A percentile compares a stretch with the other conserved stretches of the same genome.
These are phyloP conservation scores for Glaciozyma martinii DNA, from an alignment of 768 basidiomycete genomes.

Conservation along the genomic window DNA sequence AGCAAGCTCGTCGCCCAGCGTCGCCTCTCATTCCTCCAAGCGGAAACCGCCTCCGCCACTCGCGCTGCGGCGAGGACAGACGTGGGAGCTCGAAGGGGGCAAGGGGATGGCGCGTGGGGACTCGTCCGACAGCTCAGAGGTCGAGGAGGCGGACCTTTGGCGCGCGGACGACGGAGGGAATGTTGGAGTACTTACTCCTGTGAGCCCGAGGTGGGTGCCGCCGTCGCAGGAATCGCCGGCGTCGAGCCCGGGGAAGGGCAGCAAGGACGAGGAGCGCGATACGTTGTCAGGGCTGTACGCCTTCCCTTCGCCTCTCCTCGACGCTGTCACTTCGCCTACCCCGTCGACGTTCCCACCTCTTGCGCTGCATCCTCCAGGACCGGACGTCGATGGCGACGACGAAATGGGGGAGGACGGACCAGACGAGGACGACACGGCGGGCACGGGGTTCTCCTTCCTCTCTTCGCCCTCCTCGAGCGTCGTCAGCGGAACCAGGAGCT, in stretches of 20 bases:
- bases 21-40: not conserved
- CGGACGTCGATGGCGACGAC: not conserved
- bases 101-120: not conserved
- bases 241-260: not conserved
- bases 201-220: not conserved
- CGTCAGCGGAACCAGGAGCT: not conserved
- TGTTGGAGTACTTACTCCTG: not conserved
- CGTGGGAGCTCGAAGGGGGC: not conserved
- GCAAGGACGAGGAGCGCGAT: constrained; percentile 7
- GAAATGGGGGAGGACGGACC: not conserved
- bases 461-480: not conserved
- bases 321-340: not conserved
- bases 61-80: constrained; percentile 10
- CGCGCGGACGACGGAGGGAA: not conserved
- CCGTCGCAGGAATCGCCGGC: not conserved
- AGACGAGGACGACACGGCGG: constrained; percentile 7
- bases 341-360: not conserved
- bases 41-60: constrained; percentile 19
- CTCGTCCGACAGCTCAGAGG: not conserved
- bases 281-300: constrained; percentile 7
- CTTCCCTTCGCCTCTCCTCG: constrained; percentile 15
- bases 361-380: not conserved
- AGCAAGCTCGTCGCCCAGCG: not conserved
- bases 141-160: not conserved
- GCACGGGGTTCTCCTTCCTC: not conserved